A percentile compares a stretch with the other conserved stretches of the same genome.
Conservation (phyloP, 2,329 filamentous ascomycete species). For the Trichoderma sp. region DNA sequence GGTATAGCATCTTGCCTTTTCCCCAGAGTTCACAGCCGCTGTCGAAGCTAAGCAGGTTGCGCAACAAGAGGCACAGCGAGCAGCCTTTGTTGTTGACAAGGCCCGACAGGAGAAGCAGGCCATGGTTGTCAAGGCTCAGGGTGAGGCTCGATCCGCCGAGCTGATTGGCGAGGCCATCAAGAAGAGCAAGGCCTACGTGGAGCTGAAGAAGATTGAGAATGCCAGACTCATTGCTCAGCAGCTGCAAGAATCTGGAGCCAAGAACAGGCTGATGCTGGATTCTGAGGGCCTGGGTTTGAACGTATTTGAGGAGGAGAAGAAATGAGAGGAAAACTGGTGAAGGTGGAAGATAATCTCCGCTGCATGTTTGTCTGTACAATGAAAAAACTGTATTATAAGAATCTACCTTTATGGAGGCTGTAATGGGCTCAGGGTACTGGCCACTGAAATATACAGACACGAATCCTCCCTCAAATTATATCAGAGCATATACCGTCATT, state of each 20-base stretch:
- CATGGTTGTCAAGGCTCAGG: conserved; percentile 96
- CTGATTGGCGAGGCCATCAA: conserved; percentile 99
- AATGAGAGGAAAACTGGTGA: conserved; percentile 34
- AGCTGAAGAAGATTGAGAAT: conserved; percentile 98
- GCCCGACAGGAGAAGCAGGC: conserved; percentile 99
- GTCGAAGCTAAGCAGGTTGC: conserved; percentile 75
- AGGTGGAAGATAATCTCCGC: conserved; percentile 46
- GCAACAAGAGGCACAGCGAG: conserved; percentile 92
- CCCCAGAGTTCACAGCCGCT: conserved; percentile 71
- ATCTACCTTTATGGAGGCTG: conserved; percentile 5
- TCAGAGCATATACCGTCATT: not conserved
- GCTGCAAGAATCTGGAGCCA: conserved; percentile 79
- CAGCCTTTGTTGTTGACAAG: conserved; percentile 98
- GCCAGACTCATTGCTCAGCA: conserved; percentile 85
- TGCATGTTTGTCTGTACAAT: conserved; percentile 42
- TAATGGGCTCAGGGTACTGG: not conserved
- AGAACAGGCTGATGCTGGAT: conserved; percentile 94
- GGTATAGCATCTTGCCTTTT: conserved; percentile 67
- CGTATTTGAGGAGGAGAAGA: conserved; percentile 63
- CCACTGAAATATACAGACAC: not conserved
- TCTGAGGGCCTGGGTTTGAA: conserved; percentile 89
- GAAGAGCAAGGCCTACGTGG: conserved; percentile 96
- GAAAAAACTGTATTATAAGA: conserved; percentile 36
- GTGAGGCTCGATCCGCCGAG: conserved; percentile 97
- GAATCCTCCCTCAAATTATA: not conserved